Base-by-base conservation (phyloP, 768 basidiomycete species). In the Rhodotorula paludigena region DNA sequence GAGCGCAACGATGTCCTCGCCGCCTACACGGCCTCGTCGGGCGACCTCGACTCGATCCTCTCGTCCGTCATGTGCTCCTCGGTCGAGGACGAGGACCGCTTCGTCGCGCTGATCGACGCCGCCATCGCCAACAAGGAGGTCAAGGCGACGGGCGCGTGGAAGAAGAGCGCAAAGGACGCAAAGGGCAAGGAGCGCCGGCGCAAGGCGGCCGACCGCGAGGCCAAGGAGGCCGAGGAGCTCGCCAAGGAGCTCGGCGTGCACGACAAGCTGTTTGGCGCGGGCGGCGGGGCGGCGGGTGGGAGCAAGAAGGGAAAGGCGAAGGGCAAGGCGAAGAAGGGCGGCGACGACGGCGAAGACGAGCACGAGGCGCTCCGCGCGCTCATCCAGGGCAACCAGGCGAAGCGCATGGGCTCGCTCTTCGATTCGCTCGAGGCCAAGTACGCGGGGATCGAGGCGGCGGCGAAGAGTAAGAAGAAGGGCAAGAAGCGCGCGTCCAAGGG, bases 41-140 rank as follows among this genome's bases (percentile, higher is more conserved):
- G 96, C 20, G 86, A 85, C 16, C 82, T 99, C 52, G 87, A 82
- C 47, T 84, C 85, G 51, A 90, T 99, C 74, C 87, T 97, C 84
- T 84, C 83, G 36, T 83, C 84, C 72, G 88, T 97, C 60, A 92
- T 92, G 8, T 92, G 94, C 77, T 89, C 89, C 0, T 87, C 86
- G 9, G 78, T 84, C 69, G 84, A 86, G 10, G 96, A 98, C 78
- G 96, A 98, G 77, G 79, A 85, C 8, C 89, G 96, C 21, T 88
- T 97, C 75, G 82, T 92, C 71, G 72, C 81, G 15, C 78, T 83
- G 67, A 82, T 99, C 65, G 85, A 89, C 32, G 79, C 80, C 15
- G 81, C 90, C 63, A 88, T 98, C 74, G 71, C 80, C 33, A 78
- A 84, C 18, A 84, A 84, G 25, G 82, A 84, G 32, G 81, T 98